Evolutionary conservation across 495 filamentous ascomycete species (phyloP), one percentile per base, ranked within the genome.

Genomic region (Penicillium egyptiacum): DNA sequence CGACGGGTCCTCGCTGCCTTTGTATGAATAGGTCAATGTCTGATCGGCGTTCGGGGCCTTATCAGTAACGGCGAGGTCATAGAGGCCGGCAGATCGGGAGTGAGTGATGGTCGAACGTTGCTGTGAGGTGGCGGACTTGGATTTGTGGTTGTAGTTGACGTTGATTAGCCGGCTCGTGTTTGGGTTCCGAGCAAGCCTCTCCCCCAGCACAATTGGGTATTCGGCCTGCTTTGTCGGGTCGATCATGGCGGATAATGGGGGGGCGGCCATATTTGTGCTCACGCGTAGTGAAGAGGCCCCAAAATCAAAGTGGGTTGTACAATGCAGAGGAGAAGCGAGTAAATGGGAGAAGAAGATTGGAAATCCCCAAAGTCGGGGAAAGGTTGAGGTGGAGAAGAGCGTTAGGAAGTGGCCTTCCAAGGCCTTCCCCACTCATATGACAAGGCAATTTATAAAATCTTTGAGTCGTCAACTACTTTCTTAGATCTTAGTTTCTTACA

Each of bases 91-190:
- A 40, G 70, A 75, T 33, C 60, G 67, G 41, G 70, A 62, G 33
- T 68, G 70, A 30, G 70, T 80, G 60, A 77, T 78, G 20, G 58
- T 71, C 26, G 69, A 72, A 40, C 64, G 72, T 58, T 73, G 76
- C 42, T 71, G 67, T 37, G 67, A 56, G 43, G 71, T 71, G 19
- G 74, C 68, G 33, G 79, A 70, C 45, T 80, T 77, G 60, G 78
- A 79, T 60, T 80, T 82, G 69, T 83, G 79, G 55, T 85, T 85
- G 59, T 78, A 80, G 37, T 74, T 74, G 45, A 80, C 68, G 40
- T 77, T 77, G 54, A 79, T 50, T 28, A 76, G 66, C 22, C 40
- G 71, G 62, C 22, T 61, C 5, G 69, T 60, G 17, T 58, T 53
- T 31, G 54, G 43, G 8, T 64, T 52, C 35, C 60, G 66, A 23